Conservation (phyloP, 2,329 filamentous ascomycete species). For the Tolypocladium ovalisporum region DNA sequence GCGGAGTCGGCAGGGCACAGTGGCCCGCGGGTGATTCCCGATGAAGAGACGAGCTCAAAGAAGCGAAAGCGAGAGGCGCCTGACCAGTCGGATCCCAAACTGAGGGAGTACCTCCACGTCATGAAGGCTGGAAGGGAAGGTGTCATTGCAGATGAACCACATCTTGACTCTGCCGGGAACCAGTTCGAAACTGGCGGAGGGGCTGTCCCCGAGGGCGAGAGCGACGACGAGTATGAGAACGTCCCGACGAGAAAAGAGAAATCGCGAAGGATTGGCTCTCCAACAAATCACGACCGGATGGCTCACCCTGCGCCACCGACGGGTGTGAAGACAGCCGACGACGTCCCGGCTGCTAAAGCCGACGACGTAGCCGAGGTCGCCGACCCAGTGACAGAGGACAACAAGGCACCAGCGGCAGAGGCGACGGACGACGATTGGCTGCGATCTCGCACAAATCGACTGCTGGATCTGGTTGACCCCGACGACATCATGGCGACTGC, state of each 20-base stretch:
- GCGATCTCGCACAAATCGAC: conserved; percentile 73
- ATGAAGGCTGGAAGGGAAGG: conserved; percentile 50
- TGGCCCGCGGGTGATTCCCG: conserved; percentile 4
- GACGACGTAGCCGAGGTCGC: conserved; percentile 7
- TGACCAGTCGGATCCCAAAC: conserved; percentile 60
- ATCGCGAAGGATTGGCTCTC: conserved; percentile 24
- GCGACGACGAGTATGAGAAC: conserved; percentile 66
- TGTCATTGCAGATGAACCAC: conserved; percentile 19
- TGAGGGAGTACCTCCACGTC: conserved; percentile 76
- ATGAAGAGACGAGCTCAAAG: conserved; percentile 32
- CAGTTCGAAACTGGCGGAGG: conserved; percentile 14
- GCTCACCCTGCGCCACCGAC: conserved; percentile 2
- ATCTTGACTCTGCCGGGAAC: conserved; percentile 9
- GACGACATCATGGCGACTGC: conserved; percentile 35
- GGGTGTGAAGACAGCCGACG: conserved; percentile 4
- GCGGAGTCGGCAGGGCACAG: conserved; percentile 6
- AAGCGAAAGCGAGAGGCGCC: conserved; percentile 58
- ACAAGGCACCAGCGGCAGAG: conserved; percentile 20
- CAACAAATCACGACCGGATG: conserved; percentile 2
- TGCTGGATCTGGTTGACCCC: conserved; percentile 75
- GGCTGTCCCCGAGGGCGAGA: conserved; percentile 43
- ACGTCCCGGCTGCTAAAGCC: conserved; percentile 1
- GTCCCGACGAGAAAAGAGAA: conserved; percentile 43
- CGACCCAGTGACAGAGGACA: conserved; percentile 11
- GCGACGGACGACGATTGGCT: conserved; percentile 84